Conservation (phyloP, 2,329 filamentous ascomycete genomes). For the Beauveria caledonica region DNA sequence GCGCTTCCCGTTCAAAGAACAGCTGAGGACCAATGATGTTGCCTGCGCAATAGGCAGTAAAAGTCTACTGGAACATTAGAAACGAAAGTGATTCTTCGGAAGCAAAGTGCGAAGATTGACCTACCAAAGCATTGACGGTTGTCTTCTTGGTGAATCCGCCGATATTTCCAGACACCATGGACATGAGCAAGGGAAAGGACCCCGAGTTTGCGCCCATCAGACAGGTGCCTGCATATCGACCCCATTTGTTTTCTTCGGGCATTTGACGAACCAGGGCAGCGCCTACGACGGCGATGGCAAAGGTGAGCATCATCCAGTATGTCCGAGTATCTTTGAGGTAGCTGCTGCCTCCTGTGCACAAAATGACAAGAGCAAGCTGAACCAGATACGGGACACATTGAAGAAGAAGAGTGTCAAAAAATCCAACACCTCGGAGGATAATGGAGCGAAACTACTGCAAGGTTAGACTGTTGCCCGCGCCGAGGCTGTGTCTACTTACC, state of each 20-base stretch:
- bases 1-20: conserved; percentile 48
- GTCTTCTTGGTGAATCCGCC: conserved; percentile 57
- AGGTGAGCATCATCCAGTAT: conserved; percentile 19
- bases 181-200: conserved; percentile 37
- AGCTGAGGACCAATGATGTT: conserved; percentile 55
- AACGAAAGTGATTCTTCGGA: neutral
- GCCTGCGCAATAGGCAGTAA: conserved; percentile 37
- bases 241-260: conserved; percentile 9
- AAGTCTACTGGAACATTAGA: neutral
- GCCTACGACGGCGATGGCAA: conserved; percentile 16
- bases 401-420: conserved; percentile 18
- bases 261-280: conserved; percentile 19
- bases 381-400: conserved; percentile 15
- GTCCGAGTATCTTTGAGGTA: conserved; percentile 19
- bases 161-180: conserved; percentile 49
- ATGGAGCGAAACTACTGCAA: conserved; percentile 18
- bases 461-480: neutral
- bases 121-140: conserved; percentile 43
- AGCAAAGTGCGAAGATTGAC: conserved; percentile 17
- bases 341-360: conserved; percentile 17
- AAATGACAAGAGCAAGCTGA: conserved; percentile 19
- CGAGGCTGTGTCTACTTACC: neutral
- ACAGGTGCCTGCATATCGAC: conserved; percentile 19
- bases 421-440: conserved; percentile 18
- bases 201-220: conserved; percentile 50